Conservation (phyloP, 192 early-diverging fungal genomes). For the Cetraspora pellucida region DNA sequence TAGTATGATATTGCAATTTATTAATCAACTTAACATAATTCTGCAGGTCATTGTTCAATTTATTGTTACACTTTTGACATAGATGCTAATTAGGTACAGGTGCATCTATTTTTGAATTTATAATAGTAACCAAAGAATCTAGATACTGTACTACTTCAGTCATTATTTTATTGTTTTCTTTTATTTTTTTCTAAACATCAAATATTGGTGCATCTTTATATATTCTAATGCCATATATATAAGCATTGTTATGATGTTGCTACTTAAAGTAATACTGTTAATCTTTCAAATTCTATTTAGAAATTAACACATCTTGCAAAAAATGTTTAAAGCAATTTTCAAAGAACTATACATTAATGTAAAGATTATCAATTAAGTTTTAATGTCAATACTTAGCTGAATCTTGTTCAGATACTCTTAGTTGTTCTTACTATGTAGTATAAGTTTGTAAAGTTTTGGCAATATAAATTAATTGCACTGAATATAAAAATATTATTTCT, state of each 20-base stretch:
- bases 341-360: neutral
- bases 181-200: neutral
- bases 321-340: neutral
- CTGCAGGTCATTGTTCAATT: neutral
- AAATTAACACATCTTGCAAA: neutral
- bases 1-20: neutral
- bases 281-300: neutral
- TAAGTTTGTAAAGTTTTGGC: constrained; percentile 2
- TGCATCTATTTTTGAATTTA: neutral
- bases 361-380: constrained; percentile 2
- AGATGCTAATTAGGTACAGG: neutral
- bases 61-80: neutral
- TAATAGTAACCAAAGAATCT: neutral
- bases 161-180: neutral
- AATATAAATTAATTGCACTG: neutral
- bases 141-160: neutral
- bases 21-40: neutral
- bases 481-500: constrained; percentile 15
- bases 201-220: neutral
- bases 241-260: neutral
- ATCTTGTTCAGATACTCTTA: neutral
- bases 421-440: neutral
- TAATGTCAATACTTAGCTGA: neutral
- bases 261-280: neutral
- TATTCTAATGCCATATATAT: constrained; percentile 1